These are phyloP conservation scores for Fallopia convolvulus DNA, from an alignment of 148 eudicot species.

Conservation along the genomic window DNA sequence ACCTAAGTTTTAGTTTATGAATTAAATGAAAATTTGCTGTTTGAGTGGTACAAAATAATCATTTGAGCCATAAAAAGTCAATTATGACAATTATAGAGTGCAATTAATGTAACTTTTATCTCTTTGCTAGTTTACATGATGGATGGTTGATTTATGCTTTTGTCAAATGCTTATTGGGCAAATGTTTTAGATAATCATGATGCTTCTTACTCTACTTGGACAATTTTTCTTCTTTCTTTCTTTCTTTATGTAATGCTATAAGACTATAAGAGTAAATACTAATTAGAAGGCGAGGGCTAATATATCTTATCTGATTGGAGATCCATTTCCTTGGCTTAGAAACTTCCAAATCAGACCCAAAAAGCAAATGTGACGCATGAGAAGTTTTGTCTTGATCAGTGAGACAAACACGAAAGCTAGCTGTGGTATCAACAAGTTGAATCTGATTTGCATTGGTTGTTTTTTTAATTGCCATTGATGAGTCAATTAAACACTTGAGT, in stretches of 20 bases:
- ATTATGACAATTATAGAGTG: not conserved
- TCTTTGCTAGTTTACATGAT: not conserved
- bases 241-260: not conserved
- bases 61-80: not conserved
- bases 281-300: not conserved
- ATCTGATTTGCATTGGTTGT: not conserved
- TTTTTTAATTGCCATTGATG: not conserved
- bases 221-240: not conserved
- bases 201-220: not conserved
- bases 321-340: not conserved
- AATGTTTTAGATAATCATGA: not conserved
- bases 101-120: not conserved
- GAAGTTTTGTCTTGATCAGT: not conserved
- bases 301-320: not conserved
- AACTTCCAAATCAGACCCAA: not conserved
- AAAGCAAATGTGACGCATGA: not conserved
- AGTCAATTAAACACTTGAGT: slow-evolving; percentile 3
- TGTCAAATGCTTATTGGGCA: slow-evolving; percentile 3
- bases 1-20: not conserved
- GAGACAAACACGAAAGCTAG: not conserved
- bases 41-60: not conserved
- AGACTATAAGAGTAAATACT: not conserved
- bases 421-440: not conserved
- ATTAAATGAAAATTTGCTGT: not conserved
- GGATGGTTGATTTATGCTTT: not conserved